Base-by-base conservation (phyloP, 192 early-diverging fungal genomes). In the Oehlia diaphana region DNA sequence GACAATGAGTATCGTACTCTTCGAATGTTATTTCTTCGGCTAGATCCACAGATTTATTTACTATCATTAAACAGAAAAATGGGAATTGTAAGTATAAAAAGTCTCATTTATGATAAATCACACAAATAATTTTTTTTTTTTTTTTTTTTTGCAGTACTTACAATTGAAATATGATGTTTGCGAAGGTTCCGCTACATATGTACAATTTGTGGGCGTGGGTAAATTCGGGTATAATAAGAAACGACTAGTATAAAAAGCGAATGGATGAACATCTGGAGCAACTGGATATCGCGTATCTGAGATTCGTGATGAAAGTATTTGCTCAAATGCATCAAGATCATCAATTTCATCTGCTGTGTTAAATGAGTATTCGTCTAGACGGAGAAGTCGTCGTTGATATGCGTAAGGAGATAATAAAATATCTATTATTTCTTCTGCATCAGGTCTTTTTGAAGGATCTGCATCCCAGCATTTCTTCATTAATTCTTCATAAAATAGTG, bases 381-480 rank as follows among this genome's bases (percentile, higher is more conserved):
- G 63, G 21, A 77, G 39, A 9, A 63, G 14, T 9, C 21, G 7
- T 39, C 75, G 63, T 13, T 77, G 75, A 77, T 77, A 77, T 16
- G 7, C 58, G 21, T 65, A 77, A 9, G 75, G 76, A 0, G 82
- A 82, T 37, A 82, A 78, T 53, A 86, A 72, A 8, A 83, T 77
- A 2, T 80, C 84, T n/a, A 84, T 70, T 8, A 87, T 79, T 14
- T 84, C 81, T 49, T 87, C 83, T n/a, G 81, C 81, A 28, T 81
- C 81, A 9, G 79, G 82, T 76, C 86, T 64, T 2, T 76, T 79
- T 9, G 63, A 12, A 7, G 85, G 83, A 62, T 81, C 79, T 49
- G 72, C 69, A 75, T 84, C 80, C 85, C 85, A 87, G 28, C 86
- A 87, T 61, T 77, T 63, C 23, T 76, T 58, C 44, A 87, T 62